Percentiles rank a stretch among this genome's conserved stretches.
Evolutionary conservation across 1,139 yeast genomes (phyloP).

Genomic region (Nadsonia commutata): DNA sequence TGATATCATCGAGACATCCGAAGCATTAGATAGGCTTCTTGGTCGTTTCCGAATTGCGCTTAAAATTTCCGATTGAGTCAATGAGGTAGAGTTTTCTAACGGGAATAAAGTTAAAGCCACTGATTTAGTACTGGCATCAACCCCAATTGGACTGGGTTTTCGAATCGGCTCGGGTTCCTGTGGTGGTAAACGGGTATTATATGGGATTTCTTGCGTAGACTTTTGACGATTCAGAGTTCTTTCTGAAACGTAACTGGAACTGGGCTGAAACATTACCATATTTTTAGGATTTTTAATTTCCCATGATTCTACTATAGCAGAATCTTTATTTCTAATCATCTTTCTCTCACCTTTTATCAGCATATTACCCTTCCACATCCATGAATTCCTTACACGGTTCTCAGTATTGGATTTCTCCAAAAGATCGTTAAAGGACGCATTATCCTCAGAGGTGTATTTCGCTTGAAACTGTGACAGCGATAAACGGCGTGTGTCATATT

Average conservation of each 20-base stretch:
- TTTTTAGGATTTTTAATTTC: background rate
- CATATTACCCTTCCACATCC: slow-evolving; percentile 9
- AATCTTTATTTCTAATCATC: background rate
- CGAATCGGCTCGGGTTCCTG: no score
- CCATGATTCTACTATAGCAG: background rate
- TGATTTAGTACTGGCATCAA: background rate
- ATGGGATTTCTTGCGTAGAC: background rate
- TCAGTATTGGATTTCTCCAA: slow-evolving; percentile 12
- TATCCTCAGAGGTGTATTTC: slow-evolving; percentile 22
- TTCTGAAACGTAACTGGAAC: background rate
- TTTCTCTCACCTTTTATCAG: background rate
- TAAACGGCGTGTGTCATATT: slow-evolving; percentile 3
- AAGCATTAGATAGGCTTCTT: background rate
- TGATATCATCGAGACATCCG: background rate
- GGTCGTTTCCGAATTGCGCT: background rate
- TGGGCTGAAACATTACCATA: background rate
- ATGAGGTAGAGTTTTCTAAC: background rate
- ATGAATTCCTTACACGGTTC: slow-evolving; percentile 12
- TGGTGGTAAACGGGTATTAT: background rate
- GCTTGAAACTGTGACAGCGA: slow-evolving; percentile 16
- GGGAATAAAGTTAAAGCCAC: background rate
- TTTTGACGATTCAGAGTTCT: background rate
- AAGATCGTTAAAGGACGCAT: slow-evolving; percentile 17
- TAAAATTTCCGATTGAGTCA: background rate
- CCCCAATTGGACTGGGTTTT: background rate